Conservation (phyloP, 164 flowering plant genomes). For the Kingdonia uniflora region DNA sequence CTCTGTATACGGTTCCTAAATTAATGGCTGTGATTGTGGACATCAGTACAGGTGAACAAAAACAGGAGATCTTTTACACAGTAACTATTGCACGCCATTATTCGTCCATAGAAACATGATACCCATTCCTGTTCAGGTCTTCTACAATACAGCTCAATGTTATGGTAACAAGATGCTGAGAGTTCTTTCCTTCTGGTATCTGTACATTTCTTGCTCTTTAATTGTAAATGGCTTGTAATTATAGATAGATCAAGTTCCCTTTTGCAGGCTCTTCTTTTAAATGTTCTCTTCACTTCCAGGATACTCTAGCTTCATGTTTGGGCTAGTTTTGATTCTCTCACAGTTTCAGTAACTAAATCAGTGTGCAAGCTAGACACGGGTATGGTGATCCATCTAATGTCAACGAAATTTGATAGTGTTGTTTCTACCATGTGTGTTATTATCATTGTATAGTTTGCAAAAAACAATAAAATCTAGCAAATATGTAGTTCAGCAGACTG, state of each 20-base stretch:
- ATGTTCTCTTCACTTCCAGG: slow-evolving; percentile 34
- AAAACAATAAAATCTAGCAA: no score
- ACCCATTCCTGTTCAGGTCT: slow-evolving; percentile 51
- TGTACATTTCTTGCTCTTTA: neutral
- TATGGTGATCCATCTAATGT: slow-evolving; percentile 19
- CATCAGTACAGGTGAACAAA: no score
- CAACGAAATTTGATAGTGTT: no score
- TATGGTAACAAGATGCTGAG: slow-evolving; percentile 94
- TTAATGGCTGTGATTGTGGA: no score
- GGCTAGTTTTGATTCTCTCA: slow-evolving; percentile 71
- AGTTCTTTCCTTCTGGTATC: slow-evolving; percentile 10
- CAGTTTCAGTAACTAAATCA: slow-evolving; percentile 81
- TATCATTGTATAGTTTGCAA: no score
- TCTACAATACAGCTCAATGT: slow-evolving; percentile 86
- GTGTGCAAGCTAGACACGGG: slow-evolving; percentile 92
- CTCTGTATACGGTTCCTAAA: no score
- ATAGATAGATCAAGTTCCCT: no score
- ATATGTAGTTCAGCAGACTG: no score
- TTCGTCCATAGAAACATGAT: no score
- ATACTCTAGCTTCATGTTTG: slow-evolving; percentile 76
- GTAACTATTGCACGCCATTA: no score
- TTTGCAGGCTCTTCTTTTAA: neutral
- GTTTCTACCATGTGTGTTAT: no score
- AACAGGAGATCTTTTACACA: no score
- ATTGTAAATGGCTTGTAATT: neutral